Conservation (phyloP, 1,284 basidiomycete genomes). For the Irpex sp. region DNA sequence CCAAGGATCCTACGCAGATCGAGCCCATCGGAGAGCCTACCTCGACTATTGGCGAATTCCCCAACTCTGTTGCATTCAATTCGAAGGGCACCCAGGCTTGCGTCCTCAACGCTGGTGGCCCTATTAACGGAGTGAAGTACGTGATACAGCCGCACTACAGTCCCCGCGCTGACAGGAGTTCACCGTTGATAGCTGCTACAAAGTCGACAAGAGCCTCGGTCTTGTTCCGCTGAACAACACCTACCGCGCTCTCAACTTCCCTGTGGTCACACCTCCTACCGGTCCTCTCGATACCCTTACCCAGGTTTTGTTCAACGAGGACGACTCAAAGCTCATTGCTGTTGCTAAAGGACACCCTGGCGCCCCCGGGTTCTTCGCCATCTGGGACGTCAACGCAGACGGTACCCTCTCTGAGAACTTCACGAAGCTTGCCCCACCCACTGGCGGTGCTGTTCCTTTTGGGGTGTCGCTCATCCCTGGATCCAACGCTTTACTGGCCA, state of each 20-base stretch:
- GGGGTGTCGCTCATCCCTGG: constrained; percentile 42
- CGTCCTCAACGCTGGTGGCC: constrained; percentile 38
- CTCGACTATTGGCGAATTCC: background rate
- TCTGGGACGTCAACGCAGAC: constrained; percentile 37
- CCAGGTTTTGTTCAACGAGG: constrained; percentile 22
- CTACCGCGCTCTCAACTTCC: constrained; percentile 35
- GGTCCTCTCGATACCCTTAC: constrained; percentile 10
- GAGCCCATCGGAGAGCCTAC: background rate
- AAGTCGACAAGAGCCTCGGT: constrained; percentile 34
- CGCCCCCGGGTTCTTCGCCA: constrained; percentile 42
- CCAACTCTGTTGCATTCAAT: background rate
- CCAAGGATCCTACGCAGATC: background rate
- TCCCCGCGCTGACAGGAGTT: background rate
- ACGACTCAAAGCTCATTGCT: constrained; percentile 36
- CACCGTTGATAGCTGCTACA: constrained; percentile 33
- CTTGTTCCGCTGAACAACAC: constrained; percentile 34
- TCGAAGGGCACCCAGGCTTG: constrained; percentile 19
- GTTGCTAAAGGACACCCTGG: constrained; percentile 37
- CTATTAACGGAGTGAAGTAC: constrained; percentile 42
- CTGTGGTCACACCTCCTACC: constrained; percentile 37
- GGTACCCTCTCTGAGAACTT: constrained; percentile 38
- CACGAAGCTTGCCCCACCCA: constrained; percentile 27
- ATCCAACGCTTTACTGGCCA: constrained; percentile 40
- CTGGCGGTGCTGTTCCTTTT: constrained; percentile 40
- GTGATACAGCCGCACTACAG: constrained; percentile 1